Evolutionary conservation across 306 rosid genomes (phyloP).

Genomic region (Prunus padus): DNA sequence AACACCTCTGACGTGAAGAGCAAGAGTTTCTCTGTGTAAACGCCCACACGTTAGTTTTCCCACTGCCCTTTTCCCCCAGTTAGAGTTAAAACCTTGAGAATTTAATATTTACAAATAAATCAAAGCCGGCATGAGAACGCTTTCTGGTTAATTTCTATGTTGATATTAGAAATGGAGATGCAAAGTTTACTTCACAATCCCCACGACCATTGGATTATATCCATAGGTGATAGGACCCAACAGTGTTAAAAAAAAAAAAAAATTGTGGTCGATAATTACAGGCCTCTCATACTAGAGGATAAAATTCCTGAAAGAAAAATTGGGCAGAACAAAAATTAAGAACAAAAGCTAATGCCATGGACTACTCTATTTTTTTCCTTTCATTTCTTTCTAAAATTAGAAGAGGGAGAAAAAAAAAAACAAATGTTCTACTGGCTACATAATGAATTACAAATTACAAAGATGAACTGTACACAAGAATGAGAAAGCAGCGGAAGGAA

Average conservation of each 20-base stretch:
- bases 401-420: conserved; percentile 22
- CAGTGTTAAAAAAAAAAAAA: too few relatives aligned
- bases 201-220: not conserved
- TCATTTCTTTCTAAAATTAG: conserved; percentile 35
- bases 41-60: too few relatives aligned
- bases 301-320: not conserved
- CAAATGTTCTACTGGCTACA: conserved; percentile 49
- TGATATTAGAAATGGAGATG: not conserved
- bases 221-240: too few relatives aligned
- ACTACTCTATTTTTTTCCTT: conserved; percentile 17
- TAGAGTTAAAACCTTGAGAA: too few relatives aligned
- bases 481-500: conserved; percentile 34
- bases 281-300: not conserved
- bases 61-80: too few relatives aligned
- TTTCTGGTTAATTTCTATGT: too few relatives aligned
- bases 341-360: not conserved
- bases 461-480: conserved; percentile 80
- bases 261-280: conserved; percentile 9
- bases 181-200: too few relatives aligned
- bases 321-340: not conserved
- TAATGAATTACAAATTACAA: conserved; percentile 61
- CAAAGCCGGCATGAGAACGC: too few relatives aligned
- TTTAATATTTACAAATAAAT: too few relatives aligned
- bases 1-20: too few relatives aligned
- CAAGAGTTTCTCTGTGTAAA: too few relatives aligned